phyloP scores from a whole-genome alignment of 345 rosid genomes.

The Cardamine resedifolia region DNA sequence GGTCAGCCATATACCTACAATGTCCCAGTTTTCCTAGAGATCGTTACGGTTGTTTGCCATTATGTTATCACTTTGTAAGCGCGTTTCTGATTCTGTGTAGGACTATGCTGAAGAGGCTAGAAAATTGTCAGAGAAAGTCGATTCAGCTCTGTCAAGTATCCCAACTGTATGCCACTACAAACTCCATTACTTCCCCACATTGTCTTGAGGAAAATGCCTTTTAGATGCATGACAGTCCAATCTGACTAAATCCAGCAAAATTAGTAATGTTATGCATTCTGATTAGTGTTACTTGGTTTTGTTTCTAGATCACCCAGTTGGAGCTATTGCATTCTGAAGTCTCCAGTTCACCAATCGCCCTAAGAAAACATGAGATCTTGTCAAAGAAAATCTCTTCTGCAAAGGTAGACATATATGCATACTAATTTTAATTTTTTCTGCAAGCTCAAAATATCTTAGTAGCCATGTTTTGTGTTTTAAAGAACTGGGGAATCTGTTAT shows the following conservation, averaged over 20 bases:
- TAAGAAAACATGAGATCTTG: slow-evolving; percentile 53
- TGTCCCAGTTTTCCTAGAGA: slow-evolving; percentile 6
- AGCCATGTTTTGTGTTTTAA: not conserved
- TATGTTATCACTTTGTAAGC: slow-evolving; percentile 13
- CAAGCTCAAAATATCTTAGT: slow-evolving; percentile 1
- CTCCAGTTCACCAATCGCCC: slow-evolving; percentile 53
- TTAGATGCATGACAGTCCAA: not conserved
- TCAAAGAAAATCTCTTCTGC: slow-evolving; percentile 53
- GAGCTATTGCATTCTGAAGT: slow-evolving; percentile 61
- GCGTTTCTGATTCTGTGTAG: slow-evolving; percentile 43
- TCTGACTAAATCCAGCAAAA: not conserved
- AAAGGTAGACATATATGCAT: slow-evolving; percentile 55
- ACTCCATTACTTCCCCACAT: slow-evolving; percentile 9
- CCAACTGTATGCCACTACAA: slow-evolving; percentile 50
- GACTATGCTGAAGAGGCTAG: slow-evolving; percentile 63
- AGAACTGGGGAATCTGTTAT: not conserved
- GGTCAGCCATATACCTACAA: slow-evolving; percentile 47
- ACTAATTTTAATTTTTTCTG: not conserved
- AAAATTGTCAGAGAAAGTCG: slow-evolving; percentile 54
- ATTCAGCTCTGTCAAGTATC: slow-evolving; percentile 50
- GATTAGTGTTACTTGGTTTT: slow-evolving; percentile 13
- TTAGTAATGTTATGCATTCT: slow-evolving; percentile 6
- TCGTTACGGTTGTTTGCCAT: slow-evolving; percentile 7
- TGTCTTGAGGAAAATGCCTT: not conserved
- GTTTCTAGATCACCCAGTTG: slow-evolving; percentile 62